Conservation (phyloP, 768 basidiomycete genomes). For the Collybiopsis luxurians region DNA sequence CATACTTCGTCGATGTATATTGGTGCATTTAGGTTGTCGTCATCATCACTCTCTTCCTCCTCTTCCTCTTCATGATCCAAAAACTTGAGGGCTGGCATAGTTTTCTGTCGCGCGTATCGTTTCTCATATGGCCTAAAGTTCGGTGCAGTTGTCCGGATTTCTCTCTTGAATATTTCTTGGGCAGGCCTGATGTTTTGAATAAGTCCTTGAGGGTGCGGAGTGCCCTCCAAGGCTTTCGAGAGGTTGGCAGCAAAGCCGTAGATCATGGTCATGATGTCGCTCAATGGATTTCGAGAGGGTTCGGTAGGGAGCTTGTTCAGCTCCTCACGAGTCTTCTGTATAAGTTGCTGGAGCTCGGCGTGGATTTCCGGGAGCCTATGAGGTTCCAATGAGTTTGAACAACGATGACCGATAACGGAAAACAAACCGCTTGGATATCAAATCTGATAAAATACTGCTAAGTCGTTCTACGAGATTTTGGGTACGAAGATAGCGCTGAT, state of each 20-base stretch:
- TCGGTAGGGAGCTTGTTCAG: slow-evolving; percentile 40
- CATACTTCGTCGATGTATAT: slow-evolving; percentile 57
- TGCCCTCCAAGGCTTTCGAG: slow-evolving; percentile 45
- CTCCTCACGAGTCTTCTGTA: slow-evolving; percentile 33
- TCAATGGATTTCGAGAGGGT: slow-evolving; percentile 53
- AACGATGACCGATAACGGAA: too few species aligned
- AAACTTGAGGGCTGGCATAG: slow-evolving; percentile 25
- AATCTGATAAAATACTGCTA: slow-evolving; percentile 57
- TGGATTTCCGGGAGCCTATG: slow-evolving; percentile 61
- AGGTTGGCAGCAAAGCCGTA: slow-evolving; percentile 46
- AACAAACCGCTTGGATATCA: slow-evolving; percentile 53
- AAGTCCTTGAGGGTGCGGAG: slow-evolving; percentile 49
- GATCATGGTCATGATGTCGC: slow-evolving; percentile 52
- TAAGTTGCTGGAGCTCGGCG: slow-evolving; percentile 48
- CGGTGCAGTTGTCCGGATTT: slow-evolving; percentile 54
- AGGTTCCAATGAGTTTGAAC: slow-evolving; percentile 16
- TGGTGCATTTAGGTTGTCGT: not conserved
- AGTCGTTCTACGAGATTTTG: slow-evolving; percentile 52
- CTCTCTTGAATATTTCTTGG: slow-evolving; percentile 43
- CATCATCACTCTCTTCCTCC: not conserved
- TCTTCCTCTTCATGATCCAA: slow-evolving; percentile 37
- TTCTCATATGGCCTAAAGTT: slow-evolving; percentile 51
- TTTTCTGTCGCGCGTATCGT: slow-evolving; percentile 10
- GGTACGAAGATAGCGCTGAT: slow-evolving; percentile 56
- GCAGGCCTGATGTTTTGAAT: slow-evolving; percentile 53